Conservation (phyloP, 2,329 filamentous ascomycete species). For the Ophiosphaerella herpotricha region DNA sequence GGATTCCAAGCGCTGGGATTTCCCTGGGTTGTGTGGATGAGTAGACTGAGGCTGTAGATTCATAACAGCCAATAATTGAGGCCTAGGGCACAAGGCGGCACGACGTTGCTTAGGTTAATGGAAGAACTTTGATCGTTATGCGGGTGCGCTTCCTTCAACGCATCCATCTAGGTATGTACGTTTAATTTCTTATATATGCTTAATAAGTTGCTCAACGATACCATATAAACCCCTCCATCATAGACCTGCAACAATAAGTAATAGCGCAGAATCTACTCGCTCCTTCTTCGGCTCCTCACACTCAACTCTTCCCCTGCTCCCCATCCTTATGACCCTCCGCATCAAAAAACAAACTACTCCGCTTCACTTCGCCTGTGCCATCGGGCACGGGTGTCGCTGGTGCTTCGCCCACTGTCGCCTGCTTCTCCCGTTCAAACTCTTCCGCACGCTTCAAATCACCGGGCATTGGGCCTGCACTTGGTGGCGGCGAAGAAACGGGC, state of each 20-base stretch:
- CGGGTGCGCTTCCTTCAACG: too few species aligned
- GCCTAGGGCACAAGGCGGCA: too few species aligned
- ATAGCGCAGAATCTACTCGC: not conserved
- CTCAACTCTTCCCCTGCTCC: not conserved
- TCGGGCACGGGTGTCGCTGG: not conserved
- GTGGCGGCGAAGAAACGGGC: slow-evolving; percentile 24
- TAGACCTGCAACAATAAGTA: not conserved
- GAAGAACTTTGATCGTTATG: too few species aligned
- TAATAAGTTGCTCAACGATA: too few species aligned
- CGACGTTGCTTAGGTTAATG: too few species aligned
- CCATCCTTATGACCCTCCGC: slow-evolving; percentile 9
- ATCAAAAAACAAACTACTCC: slow-evolving; percentile 24
- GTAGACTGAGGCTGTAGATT: too few species aligned
- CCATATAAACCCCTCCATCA: too few species aligned
- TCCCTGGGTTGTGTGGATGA: not conserved
- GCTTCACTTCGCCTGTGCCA: slow-evolving; percentile 8
- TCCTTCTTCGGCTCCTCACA: not conserved
- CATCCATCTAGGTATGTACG: too few species aligned
- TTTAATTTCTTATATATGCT: too few species aligned
- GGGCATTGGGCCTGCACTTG: slow-evolving; percentile 18
- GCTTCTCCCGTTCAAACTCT: slow-evolving; percentile 30
- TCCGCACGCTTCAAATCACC: slow-evolving; percentile 35
- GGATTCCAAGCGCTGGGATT: too few species aligned
- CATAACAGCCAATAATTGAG: too few species aligned
- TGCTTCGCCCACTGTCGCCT: slow-evolving; percentile 5